These are phyloP conservation scores for Amylocystis lapponica DNA, from an alignment of 768 basidiomycete species.

Conservation along the genomic window DNA sequence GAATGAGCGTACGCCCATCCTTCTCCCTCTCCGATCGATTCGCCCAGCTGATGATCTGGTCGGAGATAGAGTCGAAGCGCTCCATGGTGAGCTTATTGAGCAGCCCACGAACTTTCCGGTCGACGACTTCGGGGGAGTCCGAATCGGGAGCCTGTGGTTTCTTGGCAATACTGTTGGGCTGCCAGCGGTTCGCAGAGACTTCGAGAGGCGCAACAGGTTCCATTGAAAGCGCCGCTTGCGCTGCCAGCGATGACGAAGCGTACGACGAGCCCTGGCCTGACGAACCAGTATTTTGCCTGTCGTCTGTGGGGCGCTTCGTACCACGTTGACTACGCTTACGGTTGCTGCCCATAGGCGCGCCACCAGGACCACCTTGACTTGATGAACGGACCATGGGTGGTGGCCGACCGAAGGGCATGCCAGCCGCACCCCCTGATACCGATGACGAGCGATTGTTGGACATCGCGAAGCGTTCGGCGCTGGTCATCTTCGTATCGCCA, in stretches of 20 bases:
- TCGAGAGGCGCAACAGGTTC: constrained; percentile 80
- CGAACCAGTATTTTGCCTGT: constrained; percentile 34
- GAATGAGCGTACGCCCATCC: constrained; percentile 90
- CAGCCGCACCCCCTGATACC: constrained; percentile 42
- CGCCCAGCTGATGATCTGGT: constrained; percentile 93
- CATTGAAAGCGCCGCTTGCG: constrained; percentile 17
- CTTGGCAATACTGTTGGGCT: constrained; percentile 34
- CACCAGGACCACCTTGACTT: constrained; percentile 44
- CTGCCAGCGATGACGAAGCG: constrained; percentile 27
- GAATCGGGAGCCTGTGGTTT: constrained; percentile 42
- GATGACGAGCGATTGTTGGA: constrained; percentile 50
- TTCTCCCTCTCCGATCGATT: constrained; percentile 91
- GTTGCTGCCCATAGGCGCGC: constrained; percentile 41
- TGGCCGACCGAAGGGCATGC: constrained; percentile 45
- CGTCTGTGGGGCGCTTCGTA: constrained; percentile 60
- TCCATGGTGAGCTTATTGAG: constrained; percentile 97
- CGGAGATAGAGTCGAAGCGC: constrained; percentile 92
- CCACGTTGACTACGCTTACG: constrained; percentile 82
- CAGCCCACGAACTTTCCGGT: constrained; percentile 86
- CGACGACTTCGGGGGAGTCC: constrained; percentile 80
- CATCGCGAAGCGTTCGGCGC: constrained; percentile 62
- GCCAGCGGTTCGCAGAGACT: constrained; percentile 80
- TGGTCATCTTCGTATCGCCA: constrained; percentile 49
- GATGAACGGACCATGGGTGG: constrained; percentile 58
- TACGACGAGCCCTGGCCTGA: constrained; percentile 13